Evolutionary conservation across 1,284 basidiomycete species (phyloP).

Genomic region (Pseudozyma pruni): DNA sequence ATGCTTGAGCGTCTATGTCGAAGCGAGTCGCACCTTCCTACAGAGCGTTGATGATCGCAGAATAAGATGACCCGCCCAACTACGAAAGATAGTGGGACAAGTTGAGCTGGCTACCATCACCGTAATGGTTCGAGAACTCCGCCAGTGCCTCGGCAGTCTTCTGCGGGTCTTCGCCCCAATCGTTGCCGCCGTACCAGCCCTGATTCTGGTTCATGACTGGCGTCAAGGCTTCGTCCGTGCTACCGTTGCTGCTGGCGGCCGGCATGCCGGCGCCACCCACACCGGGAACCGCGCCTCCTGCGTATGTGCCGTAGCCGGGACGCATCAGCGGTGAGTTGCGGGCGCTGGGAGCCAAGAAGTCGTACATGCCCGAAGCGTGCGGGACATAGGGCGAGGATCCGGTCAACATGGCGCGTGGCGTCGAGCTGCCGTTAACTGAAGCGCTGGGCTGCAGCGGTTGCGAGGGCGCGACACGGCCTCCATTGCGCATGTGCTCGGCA

Average conservation of each 20-base stretch:
- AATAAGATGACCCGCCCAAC: neutral
- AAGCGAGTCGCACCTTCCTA: no score
- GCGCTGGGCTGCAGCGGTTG: constrained; percentile 40
- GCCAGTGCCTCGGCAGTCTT: constrained; percentile 49
- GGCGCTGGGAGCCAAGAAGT: constrained; percentile 43
- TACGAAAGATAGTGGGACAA: constrained; percentile 42
- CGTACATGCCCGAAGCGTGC: constrained; percentile 47
- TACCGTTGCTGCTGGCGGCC: constrained; percentile 44
- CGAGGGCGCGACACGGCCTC: constrained; percentile 7
- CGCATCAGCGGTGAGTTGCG: constrained; percentile 46
- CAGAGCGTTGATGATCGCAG: no score
- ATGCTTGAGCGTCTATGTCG: constrained; percentile 2
- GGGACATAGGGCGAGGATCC: constrained; percentile 40
- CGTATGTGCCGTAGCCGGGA: constrained; percentile 7
- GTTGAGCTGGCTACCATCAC: constrained; percentile 36
- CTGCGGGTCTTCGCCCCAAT: constrained; percentile 51
- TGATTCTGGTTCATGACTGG: constrained; percentile 44
- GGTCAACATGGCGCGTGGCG: constrained; percentile 29
- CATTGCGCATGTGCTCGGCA: constrained; percentile 10
- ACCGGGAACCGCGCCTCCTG: constrained; percentile 1
- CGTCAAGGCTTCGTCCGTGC: constrained; percentile 45
- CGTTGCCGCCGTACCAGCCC: constrained; percentile 39
- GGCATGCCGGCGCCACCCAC: constrained; percentile 6
- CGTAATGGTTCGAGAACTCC: constrained; percentile 42
- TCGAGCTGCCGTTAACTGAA: constrained; percentile 36